A percentile compares a stretch with the other conserved stretches of the same genome.
These are phyloP conservation scores for Rhodotorula taiwanensis DNA, from an alignment of 768 basidiomycete genomes.

Conservation along the genomic window DNA sequence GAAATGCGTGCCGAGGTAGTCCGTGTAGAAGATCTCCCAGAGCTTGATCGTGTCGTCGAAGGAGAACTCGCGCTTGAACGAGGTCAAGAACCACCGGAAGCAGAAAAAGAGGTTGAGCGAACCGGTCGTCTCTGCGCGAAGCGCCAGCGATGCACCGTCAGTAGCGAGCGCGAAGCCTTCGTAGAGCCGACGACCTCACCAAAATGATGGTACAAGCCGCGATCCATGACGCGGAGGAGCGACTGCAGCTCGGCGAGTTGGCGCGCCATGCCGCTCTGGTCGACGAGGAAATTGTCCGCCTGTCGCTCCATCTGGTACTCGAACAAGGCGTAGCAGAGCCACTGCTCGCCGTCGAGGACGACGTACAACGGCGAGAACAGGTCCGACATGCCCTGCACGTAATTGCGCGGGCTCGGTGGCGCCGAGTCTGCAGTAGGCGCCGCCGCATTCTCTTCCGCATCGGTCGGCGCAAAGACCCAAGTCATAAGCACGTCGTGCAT, in stretches of 20 bases:
- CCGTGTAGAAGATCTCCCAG: conserved; percentile 86
- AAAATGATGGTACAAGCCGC: conserved; percentile 76
- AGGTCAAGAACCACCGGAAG: conserved; percentile 63
- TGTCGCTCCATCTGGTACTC: conserved; percentile 89
- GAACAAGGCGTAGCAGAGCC: conserved; percentile 92
- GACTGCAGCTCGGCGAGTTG: conserved; percentile 84
- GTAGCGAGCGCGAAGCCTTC: background rate
- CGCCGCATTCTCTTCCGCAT: too few species aligned
- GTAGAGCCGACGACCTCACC: conserved; percentile 22
- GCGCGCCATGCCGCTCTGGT: conserved; percentile 97
- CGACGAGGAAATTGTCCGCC: conserved; percentile 90
- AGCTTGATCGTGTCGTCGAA: conserved; percentile 81
- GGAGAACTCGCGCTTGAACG: conserved; percentile 75
- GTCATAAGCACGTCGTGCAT: conserved; percentile 78
- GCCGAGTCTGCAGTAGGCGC: background rate
- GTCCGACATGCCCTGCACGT: conserved; percentile 96
- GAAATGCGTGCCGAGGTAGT: conserved; percentile 27
- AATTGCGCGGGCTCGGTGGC: conserved; percentile 54
- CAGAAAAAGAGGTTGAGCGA: conserved; percentile 94
- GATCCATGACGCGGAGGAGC: conserved; percentile 87
- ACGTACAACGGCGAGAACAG: conserved; percentile 89
- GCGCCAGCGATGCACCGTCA: too few species aligned
- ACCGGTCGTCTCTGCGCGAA: conserved; percentile 68
- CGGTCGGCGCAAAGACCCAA: conserved; percentile 52
- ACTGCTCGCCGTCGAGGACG: conserved; percentile 79